Percentiles rank a stretch among this genome's conserved stretches.
Conservation (phyloP, 2,329 filamentous ascomycete species). For the Aspergillus felis region DNA sequence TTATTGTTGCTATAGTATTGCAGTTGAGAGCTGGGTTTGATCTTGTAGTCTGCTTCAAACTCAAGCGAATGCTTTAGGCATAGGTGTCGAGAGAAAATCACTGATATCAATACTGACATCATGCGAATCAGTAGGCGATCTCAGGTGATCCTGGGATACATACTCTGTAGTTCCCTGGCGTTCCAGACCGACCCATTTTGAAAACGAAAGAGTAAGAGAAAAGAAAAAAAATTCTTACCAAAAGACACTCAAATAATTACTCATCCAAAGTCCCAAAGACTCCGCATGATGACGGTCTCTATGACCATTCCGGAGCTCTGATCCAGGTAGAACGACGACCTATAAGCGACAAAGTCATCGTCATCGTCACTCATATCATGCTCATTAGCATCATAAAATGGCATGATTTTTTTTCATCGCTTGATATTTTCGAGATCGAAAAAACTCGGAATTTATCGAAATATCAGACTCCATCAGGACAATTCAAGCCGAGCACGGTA, state of each 20-base stretch:
- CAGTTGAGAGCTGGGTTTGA: background rate
- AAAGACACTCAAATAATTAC: background rate
- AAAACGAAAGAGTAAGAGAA: background rate
- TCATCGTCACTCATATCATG: background rate
- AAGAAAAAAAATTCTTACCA: background rate
- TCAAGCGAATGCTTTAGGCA: background rate
- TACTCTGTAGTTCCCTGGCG: background rate
- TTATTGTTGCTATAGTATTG: background rate
- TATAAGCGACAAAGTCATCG: background rate
- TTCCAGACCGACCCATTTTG: background rate
- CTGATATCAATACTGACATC: background rate
- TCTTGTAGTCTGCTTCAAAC: background rate
- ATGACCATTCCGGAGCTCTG: background rate
- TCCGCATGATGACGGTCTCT: background rate
- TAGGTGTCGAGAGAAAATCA: background rate
- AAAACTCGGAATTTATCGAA: background rate
- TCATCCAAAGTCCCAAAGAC: background rate
- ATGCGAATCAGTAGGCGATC: background rate
- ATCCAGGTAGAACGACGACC: background rate
- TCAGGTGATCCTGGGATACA: too few relatives aligned
- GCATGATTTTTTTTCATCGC: background rate
- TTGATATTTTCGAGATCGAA: background rate
- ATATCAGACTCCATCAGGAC: background rate
- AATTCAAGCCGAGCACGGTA: background rate
- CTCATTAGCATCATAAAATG: background rate